These are phyloP conservation scores for Pythium folliculosum DNA, from an alignment of 352 stramenopile species.

Conservation along the genomic window DNA sequence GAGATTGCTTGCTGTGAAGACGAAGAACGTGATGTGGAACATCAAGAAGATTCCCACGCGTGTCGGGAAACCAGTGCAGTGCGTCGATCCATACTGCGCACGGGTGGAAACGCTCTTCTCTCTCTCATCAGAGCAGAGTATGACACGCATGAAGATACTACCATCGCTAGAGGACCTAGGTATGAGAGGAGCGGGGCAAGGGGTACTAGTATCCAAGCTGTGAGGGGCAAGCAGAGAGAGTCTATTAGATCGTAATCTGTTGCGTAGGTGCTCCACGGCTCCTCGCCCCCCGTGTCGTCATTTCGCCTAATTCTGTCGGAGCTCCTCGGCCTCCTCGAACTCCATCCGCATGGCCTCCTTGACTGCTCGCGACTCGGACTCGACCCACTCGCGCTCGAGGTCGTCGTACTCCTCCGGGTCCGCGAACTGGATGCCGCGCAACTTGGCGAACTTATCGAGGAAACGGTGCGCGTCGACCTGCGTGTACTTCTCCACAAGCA, in stretches of 20 bases:
- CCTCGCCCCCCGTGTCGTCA: neutral
- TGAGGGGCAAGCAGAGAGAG: neutral
- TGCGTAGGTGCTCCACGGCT: neutral
- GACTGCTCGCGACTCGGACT: slow-evolving; percentile 73
- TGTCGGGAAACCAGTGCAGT: no score
- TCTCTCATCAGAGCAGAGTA: no score
- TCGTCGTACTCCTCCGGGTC: slow-evolving; percentile 79
- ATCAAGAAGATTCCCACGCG: no score
- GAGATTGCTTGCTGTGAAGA: no score
- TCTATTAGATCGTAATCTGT: slow-evolving; percentile 2
- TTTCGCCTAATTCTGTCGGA: slow-evolving; percentile 62
- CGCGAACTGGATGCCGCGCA: slow-evolving; percentile 79
- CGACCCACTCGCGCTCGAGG: slow-evolving; percentile 81
- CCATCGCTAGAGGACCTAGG: no score
- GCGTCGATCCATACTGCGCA: no score
- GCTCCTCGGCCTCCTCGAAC: slow-evolving; percentile 76
- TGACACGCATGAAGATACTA: no score
- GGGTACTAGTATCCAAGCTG: neutral
- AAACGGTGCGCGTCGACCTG: slow-evolving; percentile 80
- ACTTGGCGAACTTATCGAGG: slow-evolving; percentile 79
- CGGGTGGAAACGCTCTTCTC: no score
- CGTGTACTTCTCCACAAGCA: slow-evolving; percentile 86
- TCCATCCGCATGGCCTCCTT: slow-evolving; percentile 87
- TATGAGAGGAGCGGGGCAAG: neutral
- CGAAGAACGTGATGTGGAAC: no score